Base-by-base conservation (phyloP, 2,329 filamentous ascomycete species). In the Magnaporthales sp. region DNA sequence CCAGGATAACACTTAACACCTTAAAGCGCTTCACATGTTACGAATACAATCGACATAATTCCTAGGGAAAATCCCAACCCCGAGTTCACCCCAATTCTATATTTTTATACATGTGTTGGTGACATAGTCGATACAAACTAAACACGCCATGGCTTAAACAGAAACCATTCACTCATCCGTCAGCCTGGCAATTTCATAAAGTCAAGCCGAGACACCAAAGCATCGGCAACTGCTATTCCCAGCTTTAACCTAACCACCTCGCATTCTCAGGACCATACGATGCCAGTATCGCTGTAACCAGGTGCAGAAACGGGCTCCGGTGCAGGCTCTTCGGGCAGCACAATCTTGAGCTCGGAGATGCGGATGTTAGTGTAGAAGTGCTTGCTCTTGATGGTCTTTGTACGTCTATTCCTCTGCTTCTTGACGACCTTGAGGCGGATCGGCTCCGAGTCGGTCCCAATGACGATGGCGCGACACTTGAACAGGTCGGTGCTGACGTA, bases 401-500 rank as follows among this genome's bases (percentile, higher is more conserved):
- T 84, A 75, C 90, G 84, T 74, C 91, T 81, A 77, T 90, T 90
- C 74, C 87, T 91, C 81, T 88, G 80, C 85, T 93, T 93, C 72
- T 86, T 94, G 85, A 94, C 94, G 79, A 91, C 83, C 80, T 91
- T 91, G 72, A 88, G 80, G 67, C 91, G 82, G 80, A 94, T 77
- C 38, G 91, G 91, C 80, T 93, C 91, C 67, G 87, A 86, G 80
- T 98, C 95, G 7, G 90, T 86, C 6, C 93, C 94, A 69, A 95
- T 84, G 29, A 99, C 93, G 38, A 89, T 87, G 19, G 93, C 92
- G 67, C 93, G 86, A 77, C 93, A 97, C 75, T 91, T 90, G 73
- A 93, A 98, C 67, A 97, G 78, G 66, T 87, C 80, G 77, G 94
- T 90, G 76, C 97, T 93, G 69, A 98, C 80, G 75, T 91, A 94